Conservation (phyloP, 192 early-diverging fungal species). For the Linnemannia hyalina region DNA sequence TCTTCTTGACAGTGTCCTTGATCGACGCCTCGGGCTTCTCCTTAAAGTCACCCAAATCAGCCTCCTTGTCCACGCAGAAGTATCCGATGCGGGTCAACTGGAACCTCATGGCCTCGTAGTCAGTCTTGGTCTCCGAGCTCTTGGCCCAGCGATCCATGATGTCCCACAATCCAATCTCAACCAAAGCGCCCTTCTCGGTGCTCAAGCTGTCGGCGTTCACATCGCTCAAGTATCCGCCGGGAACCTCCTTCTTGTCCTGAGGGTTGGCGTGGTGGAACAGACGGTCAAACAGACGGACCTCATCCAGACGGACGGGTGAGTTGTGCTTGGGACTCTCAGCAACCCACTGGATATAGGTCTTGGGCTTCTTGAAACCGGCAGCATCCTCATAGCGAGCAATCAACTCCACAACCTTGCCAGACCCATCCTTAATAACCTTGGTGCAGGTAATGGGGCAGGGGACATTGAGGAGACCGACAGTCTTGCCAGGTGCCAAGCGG, state of each 20-base stretch:
- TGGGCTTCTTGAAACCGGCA: slow-evolving; percentile 81
- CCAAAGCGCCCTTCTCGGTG: slow-evolving; percentile 76
- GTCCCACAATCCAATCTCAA: slow-evolving; percentile 87
- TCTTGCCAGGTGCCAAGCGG: slow-evolving; percentile 93
- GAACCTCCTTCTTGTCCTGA: slow-evolving; percentile 78
- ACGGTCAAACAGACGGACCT: slow-evolving; percentile 87
- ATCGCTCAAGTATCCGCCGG: slow-evolving; percentile 93
- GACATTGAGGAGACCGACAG: slow-evolving; percentile 93
- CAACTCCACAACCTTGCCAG: slow-evolving; percentile 88
- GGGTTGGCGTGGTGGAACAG: slow-evolving; percentile 95
- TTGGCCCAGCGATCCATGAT: slow-evolving; percentile 68
- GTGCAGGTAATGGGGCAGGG: slow-evolving; percentile 91
- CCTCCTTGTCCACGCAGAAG: slow-evolving; percentile 97
- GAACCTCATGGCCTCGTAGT: slow-evolving; percentile 89
- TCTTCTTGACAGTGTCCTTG: slow-evolving; percentile 46
- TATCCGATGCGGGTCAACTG: slow-evolving; percentile 98
- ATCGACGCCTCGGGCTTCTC: slow-evolving; percentile 52
- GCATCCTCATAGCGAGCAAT: slow-evolving; percentile 85
- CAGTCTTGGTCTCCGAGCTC: slow-evolving; percentile 67
- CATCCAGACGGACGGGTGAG: slow-evolving; percentile 86
- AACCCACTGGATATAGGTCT: slow-evolving; percentile 99
- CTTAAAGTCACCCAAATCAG: slow-evolving; percentile 74
- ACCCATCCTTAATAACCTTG: slow-evolving; percentile 78
- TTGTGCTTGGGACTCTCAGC: slow-evolving; percentile 85
- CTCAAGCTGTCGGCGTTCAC: slow-evolving; percentile 85